Base-by-base conservation (phyloP, 164 flowering plant genomes). In the Magnolia sinica region DNA sequence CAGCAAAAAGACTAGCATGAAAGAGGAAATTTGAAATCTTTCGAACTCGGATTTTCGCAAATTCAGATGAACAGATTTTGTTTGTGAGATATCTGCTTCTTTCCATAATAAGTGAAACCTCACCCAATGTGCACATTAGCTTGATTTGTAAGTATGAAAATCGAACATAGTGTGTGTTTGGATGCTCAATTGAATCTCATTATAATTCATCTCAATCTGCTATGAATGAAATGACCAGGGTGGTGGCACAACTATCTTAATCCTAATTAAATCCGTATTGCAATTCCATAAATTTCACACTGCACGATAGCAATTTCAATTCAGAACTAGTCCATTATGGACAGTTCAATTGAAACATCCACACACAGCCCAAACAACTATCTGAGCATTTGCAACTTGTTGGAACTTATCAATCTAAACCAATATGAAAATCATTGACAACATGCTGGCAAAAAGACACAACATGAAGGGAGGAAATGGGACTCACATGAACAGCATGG, bases 401-500 rank as follows among this genome's bases (percentile, higher is more conserved):
- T 64, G 68, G 22, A 23, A 61, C 67, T 58, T 16, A 29, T 0
- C 19, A 4, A 64, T 13, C 27, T 3, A n/a, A 4, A 23, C 8
- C 10, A 64, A 22, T 19, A 64, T 6, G 8, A 0, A 55, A 55
- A 9, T 55, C 61, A 55, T 55, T 3, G 18, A 14, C 13, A 11
- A 55, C 1, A 9, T 55, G 61, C 61, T 11, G 13, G 16, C 3
- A 55, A 1, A 13, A 19, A 64, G 31, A 51, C 19, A 73, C 23
- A 0, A 8, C 18, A 24, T 24, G 4, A 14, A 65, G 68, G 63
- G 37, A 74, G 16, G 18, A 50, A 64, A 8, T 13, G n/a, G 29
- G 63, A 80, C 95, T 88, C 79, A 95, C 99, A 95, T 95, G 74
- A 95, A 95, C 64, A 95, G 89, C 99, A 95, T 95, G 10, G 93